phyloP scores from a whole-genome alignment of 73 alveolate genomes.

The Tetrahymena borealis region DNA sequence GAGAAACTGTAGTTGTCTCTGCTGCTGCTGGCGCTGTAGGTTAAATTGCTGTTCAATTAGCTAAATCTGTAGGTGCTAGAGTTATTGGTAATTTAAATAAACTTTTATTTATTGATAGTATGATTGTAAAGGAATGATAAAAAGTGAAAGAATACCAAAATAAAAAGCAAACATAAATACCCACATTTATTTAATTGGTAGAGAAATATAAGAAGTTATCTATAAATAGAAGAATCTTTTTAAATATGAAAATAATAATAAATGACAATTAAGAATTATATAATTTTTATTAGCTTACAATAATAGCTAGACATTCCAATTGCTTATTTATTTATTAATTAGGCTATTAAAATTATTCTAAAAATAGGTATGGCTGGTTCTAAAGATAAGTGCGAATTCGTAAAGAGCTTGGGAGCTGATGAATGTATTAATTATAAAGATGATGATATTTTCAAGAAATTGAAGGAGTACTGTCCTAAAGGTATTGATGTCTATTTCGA shows the following conservation, averaged over 20 bases:
- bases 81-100: constrained; percentile 26
- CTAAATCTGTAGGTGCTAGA: constrained; percentile 50
- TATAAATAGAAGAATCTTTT: too few species aligned
- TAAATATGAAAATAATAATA: too few species aligned
- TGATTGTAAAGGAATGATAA: too few species aligned
- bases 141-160: too few species aligned
- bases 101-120: too few species aligned
- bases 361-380: constrained; percentile 60
- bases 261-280: too few species aligned
- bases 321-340: too few species aligned
- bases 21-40: constrained; percentile 87
- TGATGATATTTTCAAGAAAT: constrained; percentile 31
- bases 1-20: constrained; percentile 57
- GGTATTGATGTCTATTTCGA: constrained; percentile 68
- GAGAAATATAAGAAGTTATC: too few species aligned
- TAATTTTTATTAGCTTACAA: too few species aligned
- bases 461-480: constrained; percentile 46
- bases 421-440: constrained; percentile 59
- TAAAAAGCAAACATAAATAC: too few species aligned
- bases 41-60: constrained; percentile 63
- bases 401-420: constrained; percentile 48
- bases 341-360: not conserved
- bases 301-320: too few species aligned
- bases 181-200: too few species aligned
- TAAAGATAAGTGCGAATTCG: constrained; percentile 36